Evolutionary conservation across 345 rosid species (phyloP).

Genomic region (Brassica rapa): DNA sequence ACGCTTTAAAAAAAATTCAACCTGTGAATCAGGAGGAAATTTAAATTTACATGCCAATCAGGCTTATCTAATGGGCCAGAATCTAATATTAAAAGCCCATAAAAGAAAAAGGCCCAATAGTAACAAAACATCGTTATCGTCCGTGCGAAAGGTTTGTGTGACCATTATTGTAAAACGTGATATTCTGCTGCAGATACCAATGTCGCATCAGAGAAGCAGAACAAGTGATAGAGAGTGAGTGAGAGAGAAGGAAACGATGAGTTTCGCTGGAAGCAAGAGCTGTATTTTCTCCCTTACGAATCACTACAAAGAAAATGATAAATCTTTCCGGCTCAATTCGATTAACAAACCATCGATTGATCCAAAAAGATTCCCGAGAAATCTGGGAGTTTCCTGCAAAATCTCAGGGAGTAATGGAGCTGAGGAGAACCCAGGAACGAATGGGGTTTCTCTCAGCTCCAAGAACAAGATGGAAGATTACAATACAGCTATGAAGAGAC

Average conservation of each 20-base stretch:
- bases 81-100: neutral
- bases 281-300: conserved; percentile 36
- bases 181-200: conserved; percentile 21
- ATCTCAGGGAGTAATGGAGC: conserved; percentile 47
- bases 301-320: conserved; percentile 30
- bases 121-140: neutral
- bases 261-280: conserved; percentile 31
- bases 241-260: conserved; percentile 37
- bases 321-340: conserved; percentile 3
- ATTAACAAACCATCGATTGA: conserved; percentile 2
- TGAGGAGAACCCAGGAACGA: conserved; percentile 39
- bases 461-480: conserved; percentile 65
- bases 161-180: conserved; percentile 22
- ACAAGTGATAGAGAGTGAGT: neutral
- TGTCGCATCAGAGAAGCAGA: conserved; percentile 15
- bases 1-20: neutral
- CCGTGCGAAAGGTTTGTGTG: conserved; percentile 16
- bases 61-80: neutral
- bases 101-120: neutral
- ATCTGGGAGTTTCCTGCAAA: conserved; percentile 43
- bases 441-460: conserved; percentile 43
- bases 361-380: conserved; percentile 30
- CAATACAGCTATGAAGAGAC: conserved; percentile 78
- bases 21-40: neutral
- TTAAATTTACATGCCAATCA: neutral